Percentiles rank a stretch among this genome's conserved stretches.
Evolutionary conservation across 345 rosid genomes (phyloP).

Genomic region (Eucalyptus albens): DNA sequence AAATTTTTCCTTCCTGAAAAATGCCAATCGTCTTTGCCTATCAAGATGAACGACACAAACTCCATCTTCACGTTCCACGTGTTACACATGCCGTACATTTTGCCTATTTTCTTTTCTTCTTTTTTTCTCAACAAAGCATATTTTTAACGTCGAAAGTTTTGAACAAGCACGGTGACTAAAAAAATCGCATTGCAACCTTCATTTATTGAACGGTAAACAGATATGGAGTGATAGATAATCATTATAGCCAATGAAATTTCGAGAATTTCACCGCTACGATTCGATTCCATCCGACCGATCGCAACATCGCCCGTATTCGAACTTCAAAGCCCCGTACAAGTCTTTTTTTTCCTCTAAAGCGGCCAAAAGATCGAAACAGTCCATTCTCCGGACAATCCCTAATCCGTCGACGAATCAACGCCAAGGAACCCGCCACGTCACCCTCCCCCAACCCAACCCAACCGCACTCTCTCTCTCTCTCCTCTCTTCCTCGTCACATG

Average conservation of each 20-base stretch:
- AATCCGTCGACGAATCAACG: neutral
- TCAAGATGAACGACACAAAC: neutral
- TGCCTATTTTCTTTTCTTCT: too few relatives aligned
- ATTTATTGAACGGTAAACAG: too few relatives aligned
- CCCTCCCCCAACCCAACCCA: neutral
- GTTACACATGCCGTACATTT: neutral
- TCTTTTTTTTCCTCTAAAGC: neutral
- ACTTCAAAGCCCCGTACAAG: neutral
- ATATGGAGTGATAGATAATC: neutral
- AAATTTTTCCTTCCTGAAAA: neutral
- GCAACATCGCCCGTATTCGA: too few relatives aligned
- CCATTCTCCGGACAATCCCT: neutral
- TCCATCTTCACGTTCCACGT: fast-evolving
- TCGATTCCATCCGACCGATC: neutral
- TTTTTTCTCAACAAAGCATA: neutral
- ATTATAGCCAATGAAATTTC: neutral
- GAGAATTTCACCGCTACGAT: neutral
- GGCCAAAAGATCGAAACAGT: neutral
- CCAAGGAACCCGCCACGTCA: neutral
- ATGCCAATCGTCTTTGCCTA: neutral
- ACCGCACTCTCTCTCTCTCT: neutral
- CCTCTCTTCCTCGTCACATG: neutral
- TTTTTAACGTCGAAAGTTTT: fast-evolving
- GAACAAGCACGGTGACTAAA: fast-evolving
- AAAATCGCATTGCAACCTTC: fast-evolving